Conservation (phyloP, 495 filamentous ascomycete species). For the Chaetomidium leptoderma region DNA sequence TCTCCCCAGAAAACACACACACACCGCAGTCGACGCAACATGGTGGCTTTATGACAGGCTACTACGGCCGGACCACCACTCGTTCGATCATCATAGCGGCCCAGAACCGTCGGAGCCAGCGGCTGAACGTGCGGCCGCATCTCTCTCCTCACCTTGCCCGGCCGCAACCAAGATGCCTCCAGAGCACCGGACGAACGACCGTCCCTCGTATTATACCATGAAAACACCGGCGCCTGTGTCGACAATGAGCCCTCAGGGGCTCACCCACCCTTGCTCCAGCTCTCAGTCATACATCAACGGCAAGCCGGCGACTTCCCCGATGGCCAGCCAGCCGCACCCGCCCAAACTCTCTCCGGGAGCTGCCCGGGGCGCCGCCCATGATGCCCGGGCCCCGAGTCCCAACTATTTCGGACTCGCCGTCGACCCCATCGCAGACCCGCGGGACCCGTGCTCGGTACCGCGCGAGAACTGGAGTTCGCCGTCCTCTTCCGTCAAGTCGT, state of each 20-base stretch:
- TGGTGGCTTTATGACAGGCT: slow-evolving; percentile 7
- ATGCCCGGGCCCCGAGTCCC: slow-evolving; percentile 55
- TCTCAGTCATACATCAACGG: slow-evolving; percentile 37
- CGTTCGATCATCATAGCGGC: not conserved
- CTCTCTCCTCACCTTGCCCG: not conserved
- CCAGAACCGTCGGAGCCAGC: not conserved
- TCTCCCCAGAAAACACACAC: not conserved
- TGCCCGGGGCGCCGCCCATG: slow-evolving; percentile 25
- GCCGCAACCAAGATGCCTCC: slow-evolving; percentile 17
- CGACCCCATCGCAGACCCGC: slow-evolving; percentile 55
- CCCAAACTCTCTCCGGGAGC: slow-evolving; percentile 38
- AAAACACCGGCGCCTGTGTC: slow-evolving; percentile 44
- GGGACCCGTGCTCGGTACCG: slow-evolving; percentile 55
- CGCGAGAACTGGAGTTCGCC: slow-evolving; percentile 69
- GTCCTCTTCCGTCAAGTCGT: slow-evolving; percentile 63
- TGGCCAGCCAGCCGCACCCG: slow-evolving; percentile 43
- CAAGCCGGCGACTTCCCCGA: slow-evolving; percentile 40
- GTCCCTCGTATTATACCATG: slow-evolving; percentile 42
- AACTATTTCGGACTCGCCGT: slow-evolving; percentile 78
- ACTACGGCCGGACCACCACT: not conserved
- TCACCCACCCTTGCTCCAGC: slow-evolving; percentile 40
- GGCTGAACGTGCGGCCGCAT: not conserved
- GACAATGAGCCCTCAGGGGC: slow-evolving; percentile 34
- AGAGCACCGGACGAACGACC: slow-evolving; percentile 33
- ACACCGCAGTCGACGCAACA: not conserved